Evolutionary conservation across 2,329 filamentous ascomycete genomes (phyloP).

Genomic region (Alternaria triticina): DNA sequence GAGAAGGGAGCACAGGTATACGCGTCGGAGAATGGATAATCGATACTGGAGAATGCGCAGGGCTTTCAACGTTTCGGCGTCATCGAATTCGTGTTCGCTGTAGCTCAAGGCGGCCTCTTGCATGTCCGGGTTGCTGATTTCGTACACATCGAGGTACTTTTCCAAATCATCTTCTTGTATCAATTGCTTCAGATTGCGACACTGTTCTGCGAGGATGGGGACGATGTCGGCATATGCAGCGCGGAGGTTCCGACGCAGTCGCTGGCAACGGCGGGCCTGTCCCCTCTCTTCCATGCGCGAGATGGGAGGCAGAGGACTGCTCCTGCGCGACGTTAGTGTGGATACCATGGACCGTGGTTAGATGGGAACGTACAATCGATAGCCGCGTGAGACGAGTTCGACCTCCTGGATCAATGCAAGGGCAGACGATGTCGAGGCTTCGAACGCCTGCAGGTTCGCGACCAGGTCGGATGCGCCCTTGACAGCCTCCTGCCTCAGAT

Average conservation of each 20-base stretch:
- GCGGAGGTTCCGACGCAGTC: slow-evolving; percentile 78
- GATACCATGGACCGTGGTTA: neutral
- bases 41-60: slow-evolving; percentile 71
- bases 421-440: slow-evolving; percentile 76
- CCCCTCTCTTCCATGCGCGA: slow-evolving; percentile 85
- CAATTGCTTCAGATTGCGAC: slow-evolving; percentile 71
- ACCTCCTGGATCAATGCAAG: slow-evolving; percentile 89
- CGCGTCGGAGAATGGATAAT: slow-evolving; percentile 79
- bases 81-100: slow-evolving; percentile 72
- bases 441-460: slow-evolving; percentile 77
- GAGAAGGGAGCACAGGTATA: slow-evolving; percentile 86
- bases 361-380: slow-evolving; percentile 70
- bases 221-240: slow-evolving; percentile 73
- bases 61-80: slow-evolving; percentile 78
- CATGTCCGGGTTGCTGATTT: slow-evolving; percentile 56
- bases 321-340: slow-evolving; percentile 60
- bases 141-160: slow-evolving; percentile 81
- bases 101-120: slow-evolving; percentile 60
- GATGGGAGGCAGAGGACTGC: slow-evolving; percentile 88
- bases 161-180: slow-evolving; percentile 83
- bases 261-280: slow-evolving; percentile 78
- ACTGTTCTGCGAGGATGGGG: slow-evolving; percentile 73
- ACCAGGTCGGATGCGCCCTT: slow-evolving; percentile 73
- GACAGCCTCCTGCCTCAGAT: slow-evolving; percentile 76
- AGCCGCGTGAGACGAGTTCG: slow-evolving; percentile 91